Base-by-base conservation (phyloP, 2,329 filamentous ascomycete genomes). In the Fusarium sp. region DNA sequence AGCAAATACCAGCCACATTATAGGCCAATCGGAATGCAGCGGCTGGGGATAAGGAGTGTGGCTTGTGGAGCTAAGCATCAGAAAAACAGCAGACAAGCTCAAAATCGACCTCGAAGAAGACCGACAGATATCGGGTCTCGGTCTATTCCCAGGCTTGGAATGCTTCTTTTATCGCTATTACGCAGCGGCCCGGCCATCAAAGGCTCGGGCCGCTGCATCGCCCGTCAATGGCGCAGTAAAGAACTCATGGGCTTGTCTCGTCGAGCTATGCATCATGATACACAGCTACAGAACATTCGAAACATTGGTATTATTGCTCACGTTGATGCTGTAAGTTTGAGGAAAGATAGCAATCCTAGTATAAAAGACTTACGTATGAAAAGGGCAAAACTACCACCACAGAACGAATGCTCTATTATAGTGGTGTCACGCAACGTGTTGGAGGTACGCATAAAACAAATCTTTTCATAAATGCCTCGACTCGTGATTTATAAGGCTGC, bases 301-400 rank as follows among this genome's bases (percentile, higher is more conserved):
- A 99, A 99, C 74, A 97, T 99, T 74, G 95, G 95, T 61, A 98
- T 99, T 68, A 97, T 99, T 76, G 95, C 95, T 58, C 95, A 99
- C 76, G 97, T 99, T 65, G 95, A 98, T 87, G 95, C 95, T 53
- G 85, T 87, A 76, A 52, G 83, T 75, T 11, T 22, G 13, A 4
- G 1, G 8, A 25, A 0, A 11, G 4, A 7, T 3, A 3, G 3
- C 10, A 15, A 8, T 6, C 2, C 2, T 38, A 2, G 4, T 4
- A 4, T 5, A 6, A 22, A 48, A 34, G 12, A 67, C 11, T 73
- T 44, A 32, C 10, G 36, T 9, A 22, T 22, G 3, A 6, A 42
- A 49, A 87, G 84, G 95, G 95, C 8, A 99, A 99, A 82, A 99
- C 95, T 1, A 98, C 95, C 0, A 99, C 95, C 0, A 98, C 95